Conservation (phyloP, 139 green algal genomes). For the Chlorella sp. region DNA sequence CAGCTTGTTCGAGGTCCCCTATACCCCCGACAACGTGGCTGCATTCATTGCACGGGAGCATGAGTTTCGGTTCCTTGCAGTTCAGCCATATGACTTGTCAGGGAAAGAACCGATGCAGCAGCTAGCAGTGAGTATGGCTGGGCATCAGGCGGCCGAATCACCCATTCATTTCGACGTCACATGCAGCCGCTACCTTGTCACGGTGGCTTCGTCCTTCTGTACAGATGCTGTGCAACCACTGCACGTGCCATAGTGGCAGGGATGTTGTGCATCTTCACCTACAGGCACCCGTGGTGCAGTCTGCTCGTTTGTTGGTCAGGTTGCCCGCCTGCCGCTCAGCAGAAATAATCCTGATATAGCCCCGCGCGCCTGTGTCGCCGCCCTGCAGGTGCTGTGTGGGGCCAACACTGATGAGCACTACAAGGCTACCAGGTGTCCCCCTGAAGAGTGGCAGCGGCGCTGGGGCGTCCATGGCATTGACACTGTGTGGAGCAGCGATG, state of each 20-base stretch:
- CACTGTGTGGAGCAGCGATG: conserved; percentile 48
- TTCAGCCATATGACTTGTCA: conserved; percentile 36
- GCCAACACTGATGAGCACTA: conserved; percentile 76
- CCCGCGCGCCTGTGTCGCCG: not conserved
- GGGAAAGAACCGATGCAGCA: conserved; percentile 2
- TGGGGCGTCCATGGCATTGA: conserved; percentile 69
- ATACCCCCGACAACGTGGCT: conserved; percentile 24
- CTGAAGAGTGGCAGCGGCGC: conserved; percentile 61
- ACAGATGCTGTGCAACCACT: no score
- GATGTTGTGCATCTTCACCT: no score
- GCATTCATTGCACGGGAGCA: conserved; percentile 84
- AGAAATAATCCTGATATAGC: no score
- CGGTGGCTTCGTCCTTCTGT: no score
- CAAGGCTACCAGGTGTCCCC: conserved; percentile 47
- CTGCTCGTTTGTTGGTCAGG: no score
- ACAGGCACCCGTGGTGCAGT: no score
- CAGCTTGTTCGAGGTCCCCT: conserved; percentile 65
- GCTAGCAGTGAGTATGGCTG: conserved; percentile 34
- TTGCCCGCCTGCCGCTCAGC: no score
- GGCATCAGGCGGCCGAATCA: no score
- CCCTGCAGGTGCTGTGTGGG: conserved; percentile 58
- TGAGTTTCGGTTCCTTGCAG: conserved; percentile 82
- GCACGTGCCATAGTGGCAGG: no score
- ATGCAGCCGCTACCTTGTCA: no score
- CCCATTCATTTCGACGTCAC: no score